Base-by-base conservation (phyloP, 1,139 yeast species). In the Geotrichum klebahnii region DNA sequence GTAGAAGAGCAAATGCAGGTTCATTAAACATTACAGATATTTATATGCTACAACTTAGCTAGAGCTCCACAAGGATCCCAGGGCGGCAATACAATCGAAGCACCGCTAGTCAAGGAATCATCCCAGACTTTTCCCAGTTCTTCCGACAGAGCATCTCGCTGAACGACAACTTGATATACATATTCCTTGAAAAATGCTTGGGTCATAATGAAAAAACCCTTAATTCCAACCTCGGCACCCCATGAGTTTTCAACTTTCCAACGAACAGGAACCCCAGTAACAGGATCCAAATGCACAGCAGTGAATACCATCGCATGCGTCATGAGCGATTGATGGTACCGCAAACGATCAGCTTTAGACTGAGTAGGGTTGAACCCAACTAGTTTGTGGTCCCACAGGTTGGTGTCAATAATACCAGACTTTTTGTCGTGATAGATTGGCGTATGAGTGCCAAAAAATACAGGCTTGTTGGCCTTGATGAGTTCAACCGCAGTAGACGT, bases 51-150 rank as follows among this genome's bases (percentile, higher is more conserved):
- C 39, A 12, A 36, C 20, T 57, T 56, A 28, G 95, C 95, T 55
- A 86, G 72, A 2, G 94, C 84, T 46, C 95, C 95, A 85, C 87
- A 82, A 45, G 95, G 95, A 63, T 86, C 95, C 75, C 84, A 85
- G 52, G 80, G 81, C 42, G 94, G 94, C 53, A 86, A 74, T 9
- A 76, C 77, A 51, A 71, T 73, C 12, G 20, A 16, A 3, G 22
- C 48, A 19, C 33, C 17, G 54, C 78, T 82, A 34, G 77, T 73
- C 57, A 77, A 75, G 43, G 71, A 67, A 63, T 78, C 76, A 9
- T 45, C 48, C 54, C 54, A 52, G 6, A 45, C 41, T 14, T 48
- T 45, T 10, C 24, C 26, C 39, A 79, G 61, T 51, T 78, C 77
- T 50, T 75, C 76, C 56, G 79, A 77, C 35, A 65, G 56, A 33